Conservation (phyloP, 371 early-diverging fungal genomes). For the Apophysomyces sp. region DNA sequence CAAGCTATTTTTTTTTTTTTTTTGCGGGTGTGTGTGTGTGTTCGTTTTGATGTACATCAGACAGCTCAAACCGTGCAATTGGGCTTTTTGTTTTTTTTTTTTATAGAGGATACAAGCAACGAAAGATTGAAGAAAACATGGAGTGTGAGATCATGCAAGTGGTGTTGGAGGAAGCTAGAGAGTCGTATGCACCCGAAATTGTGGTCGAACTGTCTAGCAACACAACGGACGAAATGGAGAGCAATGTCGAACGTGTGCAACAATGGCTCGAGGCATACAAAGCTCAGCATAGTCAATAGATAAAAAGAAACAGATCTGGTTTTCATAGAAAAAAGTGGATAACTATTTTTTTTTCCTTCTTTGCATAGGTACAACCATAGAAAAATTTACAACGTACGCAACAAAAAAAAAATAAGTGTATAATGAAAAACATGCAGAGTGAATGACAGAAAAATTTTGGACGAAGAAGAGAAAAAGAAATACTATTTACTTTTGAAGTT, state of each 20-base stretch:
- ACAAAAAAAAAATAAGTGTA: neutral
- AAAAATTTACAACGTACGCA: neutral
- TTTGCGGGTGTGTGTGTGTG: no score
- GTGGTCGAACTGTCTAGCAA: conserved; percentile 82
- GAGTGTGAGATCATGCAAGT: conserved; percentile 99
- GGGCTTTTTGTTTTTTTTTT: no score
- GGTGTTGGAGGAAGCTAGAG: conserved; percentile 88
- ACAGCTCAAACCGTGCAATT: no score
- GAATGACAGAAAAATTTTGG: neutral
- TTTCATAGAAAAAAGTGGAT: neutral
- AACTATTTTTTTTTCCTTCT: neutral
- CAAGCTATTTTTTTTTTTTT: conserved; percentile 23
- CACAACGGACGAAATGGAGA: conserved; percentile 87
- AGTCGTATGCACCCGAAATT: conserved; percentile 79
- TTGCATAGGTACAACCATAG: conserved; percentile 1
- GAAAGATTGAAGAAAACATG: conserved; percentile 96
- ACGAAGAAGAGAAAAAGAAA: neutral
- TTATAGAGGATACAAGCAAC: conserved; percentile 80
- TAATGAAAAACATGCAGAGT: conserved; percentile 3
- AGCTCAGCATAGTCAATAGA: conserved; percentile 30
- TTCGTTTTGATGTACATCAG: no score
- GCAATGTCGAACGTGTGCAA: conserved; percentile 75
- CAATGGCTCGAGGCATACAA: conserved; percentile 66
- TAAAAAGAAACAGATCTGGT: neutral
- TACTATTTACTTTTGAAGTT: conserved; percentile 18